Evolutionary conservation across 805 yeast species (phyloP).

Genomic region (Yamadazyma tumulicola): DNA sequence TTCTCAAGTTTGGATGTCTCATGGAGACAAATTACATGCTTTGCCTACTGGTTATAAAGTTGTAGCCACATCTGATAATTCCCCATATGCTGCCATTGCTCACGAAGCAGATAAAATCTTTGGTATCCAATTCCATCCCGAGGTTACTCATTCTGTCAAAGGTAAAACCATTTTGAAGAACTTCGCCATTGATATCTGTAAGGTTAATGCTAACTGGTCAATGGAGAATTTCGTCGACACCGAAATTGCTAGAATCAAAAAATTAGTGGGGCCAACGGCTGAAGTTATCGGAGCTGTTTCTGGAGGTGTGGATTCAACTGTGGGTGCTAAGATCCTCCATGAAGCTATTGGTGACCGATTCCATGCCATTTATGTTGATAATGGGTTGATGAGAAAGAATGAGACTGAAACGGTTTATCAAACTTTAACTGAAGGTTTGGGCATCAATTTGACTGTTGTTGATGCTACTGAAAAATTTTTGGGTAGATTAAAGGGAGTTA

Average conservation of each 20-base stretch:
- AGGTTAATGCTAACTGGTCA: constrained; percentile 88
- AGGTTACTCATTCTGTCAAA: constrained; percentile 91
- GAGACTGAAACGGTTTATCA: constrained; percentile 87
- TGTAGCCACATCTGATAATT: constrained; percentile 89
- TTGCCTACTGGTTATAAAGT: constrained; percentile 86
- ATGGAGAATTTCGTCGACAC: constrained; percentile 98
- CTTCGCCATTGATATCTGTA: constrained; percentile 89
- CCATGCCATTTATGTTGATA: constrained; percentile 97
- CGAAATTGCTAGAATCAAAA: constrained; percentile 88
- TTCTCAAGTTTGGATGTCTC: constrained; percentile 99
- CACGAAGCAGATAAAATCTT: constrained; percentile 69
- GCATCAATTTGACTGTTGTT: constrained; percentile 89
- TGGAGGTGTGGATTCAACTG: constrained; percentile 99
- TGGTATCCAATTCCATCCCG: constrained; percentile 99
- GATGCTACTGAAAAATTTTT: constrained; percentile 93
- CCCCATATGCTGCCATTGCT: constrained; percentile 93
- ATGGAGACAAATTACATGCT: constrained; percentile 91
- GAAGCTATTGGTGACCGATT: constrained; percentile 98
- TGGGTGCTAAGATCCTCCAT: constrained; percentile 96
- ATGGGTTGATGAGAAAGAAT: constrained; percentile 94
- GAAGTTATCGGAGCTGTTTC: constrained; percentile 99
- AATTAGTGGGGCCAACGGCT: constrained; percentile 92
- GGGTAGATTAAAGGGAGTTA: constrained; percentile 81
- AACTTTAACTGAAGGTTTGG: constrained; percentile 88
- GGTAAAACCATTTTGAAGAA: constrained; percentile 86